Evolutionary conservation across 1,139 yeast species (phyloP), one percentile per base, ranked within the genome.

Genomic region (Blastobotrys buckinghamii): DNA sequence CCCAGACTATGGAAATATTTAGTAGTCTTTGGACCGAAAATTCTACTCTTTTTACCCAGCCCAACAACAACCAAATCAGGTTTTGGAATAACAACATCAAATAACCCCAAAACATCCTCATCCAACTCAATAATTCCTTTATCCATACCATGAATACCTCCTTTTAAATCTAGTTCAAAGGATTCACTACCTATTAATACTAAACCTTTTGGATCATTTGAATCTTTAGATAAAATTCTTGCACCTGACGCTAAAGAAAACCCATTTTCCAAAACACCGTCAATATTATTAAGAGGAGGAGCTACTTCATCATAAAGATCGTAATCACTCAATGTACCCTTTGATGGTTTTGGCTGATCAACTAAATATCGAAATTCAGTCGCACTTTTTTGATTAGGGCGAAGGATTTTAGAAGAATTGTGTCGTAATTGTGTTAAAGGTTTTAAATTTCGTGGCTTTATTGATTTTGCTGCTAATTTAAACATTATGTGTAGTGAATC

Each of bases 31-130:
- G 78, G 81, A 34, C 81, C 76, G 55, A 86, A 69, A 64, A 84
- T 73, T 46, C 95, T 70, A 1, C 86, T 75, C 55, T 75, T 73
- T 50, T 71, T 69, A 0, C 92, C 92, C 19, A 84, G 68, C 0
- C 95, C 95, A 17, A 85, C 69, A 6, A 84, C 82, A 45, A 84
- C 60, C 36, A 86, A 70, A 60, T 86, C 95, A 0, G 95, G 95
- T 58, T 82, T 82, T 1, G 95, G 95, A 61, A 82, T 81, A 1
- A 83, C 67, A 10, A 79, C 70, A 37, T 72, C 71, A 48, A 85
- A 74, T 2, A 83, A 62, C 10, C 75, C 72, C 19, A 83, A 66
- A 0, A 77, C 64, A 40, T 65, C 66, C 42, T 64, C 60, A 52
- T 61, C 63, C 16, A 69, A 51, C 38, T 66, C 70, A 3, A 69